Evolutionary conservation across 805 yeast genomes (phyloP), one percentile per base, ranked within the genome.

Genomic region (Pichia heedii): DNA sequence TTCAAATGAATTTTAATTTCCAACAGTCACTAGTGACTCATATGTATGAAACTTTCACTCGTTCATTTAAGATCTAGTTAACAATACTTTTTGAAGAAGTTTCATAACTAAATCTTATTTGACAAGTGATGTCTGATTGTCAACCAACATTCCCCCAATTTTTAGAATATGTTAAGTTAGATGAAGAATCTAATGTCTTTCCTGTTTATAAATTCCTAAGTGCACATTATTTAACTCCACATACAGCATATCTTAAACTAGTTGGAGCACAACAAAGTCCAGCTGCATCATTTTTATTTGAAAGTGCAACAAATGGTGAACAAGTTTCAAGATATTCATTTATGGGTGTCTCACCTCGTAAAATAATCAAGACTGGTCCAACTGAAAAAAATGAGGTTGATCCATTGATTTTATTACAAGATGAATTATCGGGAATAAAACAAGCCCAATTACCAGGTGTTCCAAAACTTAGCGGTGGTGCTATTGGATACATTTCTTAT

Each of bases 401-500:
- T 62, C 98, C 98, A 1, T 70, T 93, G 47, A 61, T 65, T 3
- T 57, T 83, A 4, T 69, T 93, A 50, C 96, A 93, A 59, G 51
- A 74, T 36, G 96, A 90, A 59, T 70, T 93, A 67, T 62, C 68
- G 10, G 62, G 69, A 34, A 76, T 74, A 55, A 74, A 70, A 43
- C 87, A 85, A 56, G 86, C 89, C 2, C 79, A 76, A 53, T 66
- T 86, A 40, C 94, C 95, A 0, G 94, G 95, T 35, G 68, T 89
- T 40, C 86, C 96, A 13, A 76, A 74, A 50, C 67, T 88, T 45
- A 81, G 89, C 54, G 98, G 99, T 45, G 99, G 99, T 50, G 97
- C 97, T 6, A 74, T 90, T 43, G 99, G 99, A 2, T 93, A 88
- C 60, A 79, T 93, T 36, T 86, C 97, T 1, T 93, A 93, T 57